Evolutionary conservation across 257 asterid species (phyloP).

Genomic region (Phtheirospermum japonicum): DNA sequence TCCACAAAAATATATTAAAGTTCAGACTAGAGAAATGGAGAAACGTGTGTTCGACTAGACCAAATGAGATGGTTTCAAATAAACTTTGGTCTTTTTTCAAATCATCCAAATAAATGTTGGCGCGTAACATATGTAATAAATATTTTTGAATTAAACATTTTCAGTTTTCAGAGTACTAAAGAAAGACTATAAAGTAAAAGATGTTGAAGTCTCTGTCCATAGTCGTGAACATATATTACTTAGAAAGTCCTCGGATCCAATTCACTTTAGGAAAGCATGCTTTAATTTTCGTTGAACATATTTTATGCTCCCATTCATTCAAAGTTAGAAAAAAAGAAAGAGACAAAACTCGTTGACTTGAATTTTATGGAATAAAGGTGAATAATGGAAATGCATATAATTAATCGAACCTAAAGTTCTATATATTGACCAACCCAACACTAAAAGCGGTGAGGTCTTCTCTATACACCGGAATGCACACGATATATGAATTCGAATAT

Average conservation of each 20-base stretch:
- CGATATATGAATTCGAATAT: too few species aligned
- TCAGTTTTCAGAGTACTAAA: too few species aligned
- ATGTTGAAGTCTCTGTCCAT: background rate
- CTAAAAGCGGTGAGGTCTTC: too few species aligned
- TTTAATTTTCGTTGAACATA: background rate
- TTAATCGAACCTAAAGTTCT: too few species aligned
- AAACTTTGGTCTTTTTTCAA: too few species aligned
- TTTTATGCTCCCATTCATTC: conserved; percentile 1
- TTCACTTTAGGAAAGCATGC: background rate
- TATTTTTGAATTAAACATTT: too few species aligned
- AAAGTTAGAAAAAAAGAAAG: background rate
- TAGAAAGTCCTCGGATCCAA: background rate
- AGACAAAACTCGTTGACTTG: conserved; percentile 1
- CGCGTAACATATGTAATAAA: too few species aligned
- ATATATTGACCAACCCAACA: too few species aligned
- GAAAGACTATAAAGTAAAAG: background rate
- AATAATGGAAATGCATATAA: background rate
- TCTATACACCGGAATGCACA: too few species aligned
- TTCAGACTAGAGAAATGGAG: too few species aligned
- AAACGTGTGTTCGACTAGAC: conserved; percentile 7
- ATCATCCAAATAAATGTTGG: too few species aligned
- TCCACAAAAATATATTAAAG: background rate
- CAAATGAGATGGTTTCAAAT: background rate
- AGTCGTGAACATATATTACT: background rate
- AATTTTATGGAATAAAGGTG: background rate